Conservation (phyloP, 371 early-diverging fungal genomes). For the Umbelopsis sp. region DNA sequence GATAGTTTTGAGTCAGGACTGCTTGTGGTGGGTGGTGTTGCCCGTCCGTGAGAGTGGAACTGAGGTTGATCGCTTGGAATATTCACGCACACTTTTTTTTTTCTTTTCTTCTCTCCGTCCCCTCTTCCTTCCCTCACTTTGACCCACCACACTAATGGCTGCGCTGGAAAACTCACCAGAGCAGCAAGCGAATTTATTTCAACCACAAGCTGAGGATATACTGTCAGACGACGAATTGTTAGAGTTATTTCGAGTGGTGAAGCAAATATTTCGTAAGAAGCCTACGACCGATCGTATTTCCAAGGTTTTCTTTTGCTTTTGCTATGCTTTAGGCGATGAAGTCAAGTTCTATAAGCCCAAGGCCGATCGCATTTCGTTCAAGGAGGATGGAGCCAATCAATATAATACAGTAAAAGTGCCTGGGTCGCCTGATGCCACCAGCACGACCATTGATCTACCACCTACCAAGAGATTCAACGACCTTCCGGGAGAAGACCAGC, state of each 20-base stretch:
- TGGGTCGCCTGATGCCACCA: slow-evolving; percentile 1
- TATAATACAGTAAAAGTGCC: slow-evolving; percentile 3
- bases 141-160: neutral
- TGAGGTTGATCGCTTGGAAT: neutral
- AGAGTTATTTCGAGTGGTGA: slow-evolving; percentile 47
- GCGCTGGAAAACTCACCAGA: slow-evolving; percentile 11
- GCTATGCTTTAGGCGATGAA: slow-evolving; percentile 46
- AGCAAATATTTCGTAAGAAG: slow-evolving; percentile 42
- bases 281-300: slow-evolving; percentile 44
- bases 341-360: slow-evolving; percentile 46
- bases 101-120: neutral
- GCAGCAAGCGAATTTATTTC: slow-evolving; percentile 3
- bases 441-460: neutral
- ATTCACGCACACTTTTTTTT: neutral
- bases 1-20: slow-evolving; percentile 2
- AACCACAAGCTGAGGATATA: slow-evolving; percentile 52
- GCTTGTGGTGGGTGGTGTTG: neutral
- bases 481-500: neutral
- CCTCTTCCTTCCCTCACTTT: neutral
- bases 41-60: no score
- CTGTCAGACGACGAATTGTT: slow-evolving; percentile 49
- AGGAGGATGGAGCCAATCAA: slow-evolving; percentile 25
- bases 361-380: slow-evolving; percentile 37
- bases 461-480: neutral
- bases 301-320: slow-evolving; percentile 48